Percentiles rank a stretch among this genome's conserved stretches.
phyloP scores from a whole-genome alignment of 805 yeast genomes.

The Yarrowia keelungensis region DNA sequence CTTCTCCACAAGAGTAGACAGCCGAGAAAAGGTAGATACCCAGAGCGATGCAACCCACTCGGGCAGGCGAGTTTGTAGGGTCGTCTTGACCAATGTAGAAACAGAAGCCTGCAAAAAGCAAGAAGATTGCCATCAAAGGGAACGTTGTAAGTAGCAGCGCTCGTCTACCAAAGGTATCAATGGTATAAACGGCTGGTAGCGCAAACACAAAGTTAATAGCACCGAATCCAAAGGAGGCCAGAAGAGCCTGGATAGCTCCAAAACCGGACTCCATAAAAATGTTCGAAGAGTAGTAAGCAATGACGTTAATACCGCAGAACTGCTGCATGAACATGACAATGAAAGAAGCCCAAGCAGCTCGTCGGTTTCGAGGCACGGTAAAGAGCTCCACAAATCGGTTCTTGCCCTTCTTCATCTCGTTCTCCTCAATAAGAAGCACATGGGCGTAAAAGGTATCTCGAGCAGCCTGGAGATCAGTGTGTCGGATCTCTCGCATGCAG shows the following conservation, averaged over 20 bases:
- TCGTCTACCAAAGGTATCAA: slow-evolving; percentile 80
- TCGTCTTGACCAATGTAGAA: slow-evolving; percentile 66
- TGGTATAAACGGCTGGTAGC: slow-evolving; percentile 79
- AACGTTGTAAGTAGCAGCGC: slow-evolving; percentile 61
- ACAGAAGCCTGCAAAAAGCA: slow-evolving; percentile 64
- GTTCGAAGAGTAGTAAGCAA: slow-evolving; percentile 84
- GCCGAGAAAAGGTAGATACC: slow-evolving; percentile 78
- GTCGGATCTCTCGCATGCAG: slow-evolving; percentile 58
- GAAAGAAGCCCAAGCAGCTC: slow-evolving; percentile 81
- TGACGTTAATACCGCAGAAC: slow-evolving; percentile 88
- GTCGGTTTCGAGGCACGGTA: slow-evolving; percentile 78
- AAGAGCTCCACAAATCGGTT: slow-evolving; percentile 54
- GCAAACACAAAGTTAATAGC: slow-evolving; percentile 83
- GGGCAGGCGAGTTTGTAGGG: slow-evolving; percentile 48
- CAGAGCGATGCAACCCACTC: slow-evolving; percentile 70
- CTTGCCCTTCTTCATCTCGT: slow-evolving; percentile 50
- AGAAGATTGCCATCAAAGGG: slow-evolving; percentile 64
- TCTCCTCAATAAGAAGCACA: slow-evolving; percentile 57
- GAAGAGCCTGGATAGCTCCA: slow-evolving; percentile 64
- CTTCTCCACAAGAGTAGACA: slow-evolving; percentile 84
- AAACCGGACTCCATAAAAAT: slow-evolving; percentile 75
- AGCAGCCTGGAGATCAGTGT: slow-evolving; percentile 62
- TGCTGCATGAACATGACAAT: slow-evolving; percentile 90
- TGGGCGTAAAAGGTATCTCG: slow-evolving; percentile 68
- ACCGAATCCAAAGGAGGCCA: slow-evolving; percentile 89